Base-by-base conservation (phyloP, 2,329 filamentous ascomycete species). In the Aspergillus viridinutans region DNA sequence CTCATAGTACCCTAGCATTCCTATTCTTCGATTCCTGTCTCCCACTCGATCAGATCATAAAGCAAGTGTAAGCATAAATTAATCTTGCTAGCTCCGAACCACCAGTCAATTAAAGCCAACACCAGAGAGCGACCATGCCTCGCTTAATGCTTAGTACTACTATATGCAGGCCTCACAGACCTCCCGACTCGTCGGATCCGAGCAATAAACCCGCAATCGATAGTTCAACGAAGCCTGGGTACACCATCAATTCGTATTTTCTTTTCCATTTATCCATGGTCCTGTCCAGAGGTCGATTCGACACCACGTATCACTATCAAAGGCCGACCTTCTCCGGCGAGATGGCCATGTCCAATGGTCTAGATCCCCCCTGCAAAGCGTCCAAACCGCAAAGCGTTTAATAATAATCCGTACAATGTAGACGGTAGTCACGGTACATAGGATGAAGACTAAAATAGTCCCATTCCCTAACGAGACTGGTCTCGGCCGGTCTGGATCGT, bases 401-500 rank as follows among this genome's bases (percentile, higher is more conserved):
- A 21, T n/a, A 43, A 21, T 43, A 43, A 20, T 3, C 8, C 40
- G 4, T 4, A 21, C n/a, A 17, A 17, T 35, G 32, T 21, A 4
- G n/a, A 21, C 10, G 21, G n/a, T n/a, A n/a, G n/a, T n/a, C n/a
- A n/a, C n/a, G n/a, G n/a, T 8, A 21, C n/a, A 43, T 43, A 43
- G 32, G 20, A 45, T 10, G 21, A 21, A 21, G 42, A 45, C 42
- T 45, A 45, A 23, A 45, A 45, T 45, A 45, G 20, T 45, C 42
- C 14, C 5, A 6, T 38, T 45, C 21, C 42, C n/a, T 17, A 23
- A 47, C 43, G 21, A 47, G 43, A 47, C 43, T 52, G 25, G 53
- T 45, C 56, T 58, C 26, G 56, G 23, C 53, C 56, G 56, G 56
- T 56, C 56, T 58, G 56, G 55, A 49, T 49, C 43, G 8, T 38